Base-by-base conservation (phyloP, 2,329 filamentous ascomycete species). In the Metarhizium brunneum region DNA sequence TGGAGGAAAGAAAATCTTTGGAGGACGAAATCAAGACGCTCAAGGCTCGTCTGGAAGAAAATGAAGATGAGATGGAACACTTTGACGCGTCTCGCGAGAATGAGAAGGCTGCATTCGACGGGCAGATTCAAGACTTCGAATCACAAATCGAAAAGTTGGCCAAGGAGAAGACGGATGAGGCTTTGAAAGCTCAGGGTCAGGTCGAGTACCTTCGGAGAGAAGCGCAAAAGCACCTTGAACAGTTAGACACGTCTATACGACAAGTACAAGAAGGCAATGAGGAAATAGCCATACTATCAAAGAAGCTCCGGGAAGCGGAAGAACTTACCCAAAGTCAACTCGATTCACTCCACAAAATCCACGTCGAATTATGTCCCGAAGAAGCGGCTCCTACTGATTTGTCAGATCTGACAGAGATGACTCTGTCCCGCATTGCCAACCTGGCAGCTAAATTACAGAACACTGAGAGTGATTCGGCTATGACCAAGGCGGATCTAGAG, bases 21-120 rank as follows among this genome's bases (percentile, higher is more conserved):
- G 89, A 96, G 62, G 78, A 83, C 16, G 92, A 97, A 67, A 85
- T 94, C 56, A 86, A 85, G 62, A 80, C 82, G 14, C 80, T 92
- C 56, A 92, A 87, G 65, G 78, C 85, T 54, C 87, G 86, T 53
- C 76, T 94, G 0, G 94, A 97, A 66, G 90, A 97, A 62, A 81
- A 88, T 6, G 94, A 99, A 70, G 92, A 96, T 64, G 92, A 96
- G 66, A 82, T 97, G 53, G 92, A 96, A 63, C 82, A 90, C 57
- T 82, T 92, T 54, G 80, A 90, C 47, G 90, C 90, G 63, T 91
- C 88, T 45, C 82, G 89, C 47, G 90, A 96, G 61, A 86, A 95
- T 62, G 88, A 94, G 64, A 88, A 85, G 64, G 83, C 82, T 4
- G 80, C 81, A 2, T 79, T 85, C 48, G 86, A 92, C 59, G 82